Percentiles rank a stretch among this genome's conserved stretches.
These are phyloP conservation scores for Peronospora farinosa DNA, from an alignment of 352 stramenopile genomes.

Conservation along the genomic window DNA sequence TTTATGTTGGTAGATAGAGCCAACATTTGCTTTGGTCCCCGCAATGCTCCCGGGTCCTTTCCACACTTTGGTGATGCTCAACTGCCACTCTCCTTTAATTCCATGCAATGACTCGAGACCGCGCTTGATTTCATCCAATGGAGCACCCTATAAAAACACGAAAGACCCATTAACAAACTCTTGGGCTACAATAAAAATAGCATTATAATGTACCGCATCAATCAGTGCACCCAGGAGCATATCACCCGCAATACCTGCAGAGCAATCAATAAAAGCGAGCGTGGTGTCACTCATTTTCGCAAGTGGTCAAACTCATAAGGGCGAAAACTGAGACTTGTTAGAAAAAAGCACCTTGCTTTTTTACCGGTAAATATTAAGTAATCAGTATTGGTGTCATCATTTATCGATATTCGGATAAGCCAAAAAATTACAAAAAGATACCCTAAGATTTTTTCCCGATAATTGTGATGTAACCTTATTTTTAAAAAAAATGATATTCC, in stretches of 20 bases:
- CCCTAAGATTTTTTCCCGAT: too few species aligned
- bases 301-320: too few species aligned
- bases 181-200: neutral
- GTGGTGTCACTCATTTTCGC: conserved; percentile 13
- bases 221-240: conserved; percentile 88
- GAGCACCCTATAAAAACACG: conserved; percentile 40
- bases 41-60: conserved; percentile 87
- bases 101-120: conserved; percentile 50
- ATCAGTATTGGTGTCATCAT: too few species aligned
- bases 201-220: conserved; percentile 55
- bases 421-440: too few species aligned
- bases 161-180: conserved; percentile 1
- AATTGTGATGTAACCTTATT: too few species aligned
- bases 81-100: conserved; percentile 83
- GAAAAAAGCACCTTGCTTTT: too few species aligned
- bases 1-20: conserved; percentile 82
- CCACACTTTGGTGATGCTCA: conserved; percentile 65
- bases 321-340: too few species aligned
- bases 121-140: conserved; percentile 47
- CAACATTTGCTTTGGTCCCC: conserved; percentile 83
- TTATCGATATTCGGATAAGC: too few species aligned
- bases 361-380: too few species aligned
- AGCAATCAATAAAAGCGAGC: conserved; percentile 83
- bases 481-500: too few species aligned
- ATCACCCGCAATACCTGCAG: conserved; percentile 84